Evolutionary conservation across 768 basidiomycete genomes (phyloP).

Genomic region (Amanita inopinata): DNA sequence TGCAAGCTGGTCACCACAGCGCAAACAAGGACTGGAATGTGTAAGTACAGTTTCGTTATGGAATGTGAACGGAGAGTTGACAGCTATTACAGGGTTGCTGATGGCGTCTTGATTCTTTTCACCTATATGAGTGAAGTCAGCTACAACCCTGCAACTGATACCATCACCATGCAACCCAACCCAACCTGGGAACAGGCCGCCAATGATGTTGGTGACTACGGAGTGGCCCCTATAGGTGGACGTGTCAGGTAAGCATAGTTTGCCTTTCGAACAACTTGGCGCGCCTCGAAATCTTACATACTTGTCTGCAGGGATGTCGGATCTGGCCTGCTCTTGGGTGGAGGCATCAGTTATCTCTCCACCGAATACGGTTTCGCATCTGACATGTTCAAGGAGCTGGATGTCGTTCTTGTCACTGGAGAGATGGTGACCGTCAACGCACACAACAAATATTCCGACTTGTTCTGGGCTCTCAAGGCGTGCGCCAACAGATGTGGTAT

Average conservation of each 20-base stretch:
- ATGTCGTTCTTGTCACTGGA: slow-evolving; percentile 33
- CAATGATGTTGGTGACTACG: slow-evolving; percentile 23
- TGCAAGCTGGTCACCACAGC: slow-evolving; percentile 32
- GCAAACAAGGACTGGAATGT: slow-evolving; percentile 35
- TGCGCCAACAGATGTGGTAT: slow-evolving; percentile 38
- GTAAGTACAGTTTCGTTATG: slow-evolving; percentile 17
- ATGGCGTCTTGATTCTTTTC: slow-evolving; percentile 30
- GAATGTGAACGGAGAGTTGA: slow-evolving; percentile 1
- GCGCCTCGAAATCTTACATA: not conserved
- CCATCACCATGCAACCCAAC: slow-evolving; percentile 33
- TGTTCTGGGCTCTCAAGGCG: slow-evolving; percentile 36
- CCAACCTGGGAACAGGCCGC: slow-evolving; percentile 32
- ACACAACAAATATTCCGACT: slow-evolving; percentile 29
- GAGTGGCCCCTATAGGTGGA: slow-evolving; percentile 35
- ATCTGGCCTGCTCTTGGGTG: slow-evolving; percentile 33
- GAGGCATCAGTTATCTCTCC: slow-evolving; percentile 31
- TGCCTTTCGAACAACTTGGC: slow-evolving; percentile 1
- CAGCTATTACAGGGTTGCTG: slow-evolving; percentile 21
- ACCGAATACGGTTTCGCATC: slow-evolving; percentile 31
- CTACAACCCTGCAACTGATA: slow-evolving; percentile 25
- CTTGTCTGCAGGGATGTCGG: slow-evolving; percentile 25
- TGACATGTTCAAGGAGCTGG: slow-evolving; percentile 26
- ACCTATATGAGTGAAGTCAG: slow-evolving; percentile 27
- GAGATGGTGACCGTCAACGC: slow-evolving; percentile 30
- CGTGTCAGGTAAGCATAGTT: slow-evolving; percentile 22